Percentiles rank a stretch among this genome's conserved stretches.
phyloP scores from a whole-genome alignment of 2,329 filamentous ascomycete species.

The Verticillium zaregamsianum region DNA sequence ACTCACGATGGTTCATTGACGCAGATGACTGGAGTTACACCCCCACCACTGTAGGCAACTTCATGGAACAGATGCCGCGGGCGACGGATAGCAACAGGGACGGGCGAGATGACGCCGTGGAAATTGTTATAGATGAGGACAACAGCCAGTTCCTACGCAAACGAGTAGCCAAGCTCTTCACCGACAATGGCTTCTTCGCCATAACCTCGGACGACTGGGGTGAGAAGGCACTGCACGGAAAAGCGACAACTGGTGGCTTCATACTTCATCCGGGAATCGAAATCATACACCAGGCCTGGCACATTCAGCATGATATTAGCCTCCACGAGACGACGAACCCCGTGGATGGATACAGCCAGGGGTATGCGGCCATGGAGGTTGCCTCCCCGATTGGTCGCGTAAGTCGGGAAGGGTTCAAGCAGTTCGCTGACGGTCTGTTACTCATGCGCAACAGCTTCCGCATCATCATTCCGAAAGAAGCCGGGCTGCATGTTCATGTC shows the following conservation, averaged over 20 bases:
- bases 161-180: neutral
- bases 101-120: too few relatives aligned
- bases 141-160: neutral
- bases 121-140: neutral
- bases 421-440: neutral
- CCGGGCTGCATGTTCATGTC: constrained; percentile 8
- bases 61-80: too few relatives aligned
- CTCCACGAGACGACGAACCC: neutral
- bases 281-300: constrained; percentile 2
- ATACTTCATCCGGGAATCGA: neutral
- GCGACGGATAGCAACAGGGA: too few relatives aligned
- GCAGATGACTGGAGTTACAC: neutral
- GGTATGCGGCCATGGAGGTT: constrained; percentile 5
- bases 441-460: constrained; percentile 1
- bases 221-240: neutral
- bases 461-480: neutral
- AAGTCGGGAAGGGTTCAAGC: neutral
- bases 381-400: constrained; percentile 3
- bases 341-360: constrained; percentile 3
- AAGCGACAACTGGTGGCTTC: neutral
- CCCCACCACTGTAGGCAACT: too few relatives aligned
- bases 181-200: neutral
- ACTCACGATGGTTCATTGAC: constrained; percentile 4
- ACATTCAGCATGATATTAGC: constrained; percentile 1
- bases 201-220: neutral